Evolutionary conservation across 108 stramenopile genomes (phyloP).

Genomic region (Cyclotella distinguenda): DNA sequence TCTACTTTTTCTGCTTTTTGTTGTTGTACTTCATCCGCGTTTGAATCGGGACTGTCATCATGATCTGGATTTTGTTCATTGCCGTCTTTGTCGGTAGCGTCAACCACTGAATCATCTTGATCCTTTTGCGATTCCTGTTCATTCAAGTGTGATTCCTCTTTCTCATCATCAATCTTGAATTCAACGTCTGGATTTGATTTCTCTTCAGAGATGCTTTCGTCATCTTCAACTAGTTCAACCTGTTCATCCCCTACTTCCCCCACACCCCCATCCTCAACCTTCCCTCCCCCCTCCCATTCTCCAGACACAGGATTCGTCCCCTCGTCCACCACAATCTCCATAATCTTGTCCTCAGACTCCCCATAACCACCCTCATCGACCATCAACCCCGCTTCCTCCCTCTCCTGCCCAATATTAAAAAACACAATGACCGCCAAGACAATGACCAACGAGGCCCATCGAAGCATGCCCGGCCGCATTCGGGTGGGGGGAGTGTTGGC

Average conservation of each 20-base stretch:
- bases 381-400: conserved; percentile 11
- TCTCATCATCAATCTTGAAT: no score
- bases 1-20: neutral
- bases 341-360: conserved; percentile 4
- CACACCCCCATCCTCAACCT: neutral
- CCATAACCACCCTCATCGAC: conserved; percentile 1
- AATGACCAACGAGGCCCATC: conserved; percentile 14
- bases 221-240: no score
- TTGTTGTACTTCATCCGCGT: no score
- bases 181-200: no score
- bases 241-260: neutral
- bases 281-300: conserved; percentile 1
- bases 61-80: no score
- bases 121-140: no score
- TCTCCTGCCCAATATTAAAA: conserved; percentile 25
- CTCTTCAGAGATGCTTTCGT: no score
- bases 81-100: no score
- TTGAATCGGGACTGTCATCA: no score
- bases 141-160: no score
- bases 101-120: no score
- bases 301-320: neutral
- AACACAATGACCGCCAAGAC: conserved; percentile 25
- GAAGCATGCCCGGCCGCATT: conserved; percentile 7
- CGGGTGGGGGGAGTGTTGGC: conserved; percentile 1
- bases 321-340: conserved; percentile 1